Evolutionary conservation across 2,329 filamentous ascomycete genomes (phyloP).

Genomic region (Diplodia mutila): DNA sequence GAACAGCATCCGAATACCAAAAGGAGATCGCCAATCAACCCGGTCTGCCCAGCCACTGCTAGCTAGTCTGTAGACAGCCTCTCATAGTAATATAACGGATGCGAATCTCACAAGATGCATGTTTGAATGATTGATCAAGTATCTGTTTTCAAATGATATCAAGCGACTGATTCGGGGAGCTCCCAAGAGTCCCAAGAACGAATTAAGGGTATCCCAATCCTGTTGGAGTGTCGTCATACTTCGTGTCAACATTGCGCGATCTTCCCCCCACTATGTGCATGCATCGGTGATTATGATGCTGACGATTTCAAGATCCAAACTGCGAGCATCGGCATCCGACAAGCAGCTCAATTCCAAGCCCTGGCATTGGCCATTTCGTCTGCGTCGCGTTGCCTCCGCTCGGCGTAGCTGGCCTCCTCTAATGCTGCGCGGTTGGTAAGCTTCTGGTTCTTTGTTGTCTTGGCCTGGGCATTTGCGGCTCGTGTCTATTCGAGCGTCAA

Average conservation of each 20-base stretch:
- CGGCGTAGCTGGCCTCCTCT: slow-evolving; percentile 68
- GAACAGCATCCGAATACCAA: background rate
- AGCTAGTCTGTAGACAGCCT: background rate
- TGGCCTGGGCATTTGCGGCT: slow-evolving; percentile 2
- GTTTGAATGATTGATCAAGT: background rate
- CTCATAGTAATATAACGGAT: background rate
- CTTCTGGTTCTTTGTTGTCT: slow-evolving; percentile 65
- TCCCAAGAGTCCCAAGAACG: background rate
- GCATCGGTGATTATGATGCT: background rate
- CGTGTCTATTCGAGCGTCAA: slow-evolving; percentile 5
- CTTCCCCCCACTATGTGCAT: background rate
- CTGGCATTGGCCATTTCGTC: slow-evolving; percentile 64
- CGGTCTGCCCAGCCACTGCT: background rate
- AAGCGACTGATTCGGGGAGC: background rate
- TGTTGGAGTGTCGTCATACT: background rate
- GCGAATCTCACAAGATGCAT: background rate
- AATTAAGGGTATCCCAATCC: background rate
- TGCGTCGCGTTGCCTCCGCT: slow-evolving; percentile 67
- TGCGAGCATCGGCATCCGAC: background rate
- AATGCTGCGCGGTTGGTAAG: slow-evolving; percentile 71
- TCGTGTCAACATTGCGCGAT: background rate
- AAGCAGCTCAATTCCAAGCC: slow-evolving; percentile 56
- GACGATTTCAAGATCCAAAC: background rate
- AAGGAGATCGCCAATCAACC: background rate
- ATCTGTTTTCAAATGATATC: background rate